phyloP scores from a whole-genome alignment of 352 stramenopile species.

The Globisporangium spiculum region DNA sequence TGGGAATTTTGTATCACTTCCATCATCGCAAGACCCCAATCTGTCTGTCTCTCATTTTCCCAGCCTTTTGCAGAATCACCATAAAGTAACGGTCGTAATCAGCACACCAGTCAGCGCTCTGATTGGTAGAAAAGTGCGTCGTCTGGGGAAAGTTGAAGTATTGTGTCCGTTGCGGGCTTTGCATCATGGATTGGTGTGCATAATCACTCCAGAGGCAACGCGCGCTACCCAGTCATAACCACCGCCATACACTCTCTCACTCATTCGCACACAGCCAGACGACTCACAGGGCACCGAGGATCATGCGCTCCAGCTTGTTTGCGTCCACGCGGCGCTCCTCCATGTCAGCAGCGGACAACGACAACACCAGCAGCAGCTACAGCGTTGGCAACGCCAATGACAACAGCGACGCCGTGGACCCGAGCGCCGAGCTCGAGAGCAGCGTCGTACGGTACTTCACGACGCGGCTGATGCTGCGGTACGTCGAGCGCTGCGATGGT shows the following conservation, averaged over 20 bases:
- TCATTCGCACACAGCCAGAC: not conserved
- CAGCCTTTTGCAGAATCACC: not conserved
- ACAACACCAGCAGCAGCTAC: not conserved
- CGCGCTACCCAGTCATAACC: not conserved
- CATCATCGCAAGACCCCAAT: not conserved
- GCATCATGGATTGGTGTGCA: not conserved
- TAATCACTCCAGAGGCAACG: not conserved
- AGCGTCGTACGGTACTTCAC: constrained; percentile 36
- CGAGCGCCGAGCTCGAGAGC: constrained; percentile 23
- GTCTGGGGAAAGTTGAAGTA: not conserved
- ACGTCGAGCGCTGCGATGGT: not conserved
- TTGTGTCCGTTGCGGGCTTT: not conserved
- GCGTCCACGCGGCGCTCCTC: constrained; percentile 4
- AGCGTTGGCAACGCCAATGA: not conserved
- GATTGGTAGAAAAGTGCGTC: not conserved
- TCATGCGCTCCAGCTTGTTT: constrained; percentile 14
- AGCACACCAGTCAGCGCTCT: not conserved
- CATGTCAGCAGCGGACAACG: not conserved
- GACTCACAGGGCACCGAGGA: not conserved
- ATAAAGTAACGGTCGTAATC: not conserved
- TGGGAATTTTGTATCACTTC: not conserved
- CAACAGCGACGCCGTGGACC: not conserved
- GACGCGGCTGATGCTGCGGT: constrained; percentile 31
- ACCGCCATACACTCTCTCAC: not conserved
- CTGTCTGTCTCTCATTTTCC: not conserved